Percentiles rank a stretch among this genome's conserved stretches.
Evolutionary conservation across 1,284 basidiomycete genomes (phyloP).

Genomic region (Quambalaria eucalypti): DNA sequence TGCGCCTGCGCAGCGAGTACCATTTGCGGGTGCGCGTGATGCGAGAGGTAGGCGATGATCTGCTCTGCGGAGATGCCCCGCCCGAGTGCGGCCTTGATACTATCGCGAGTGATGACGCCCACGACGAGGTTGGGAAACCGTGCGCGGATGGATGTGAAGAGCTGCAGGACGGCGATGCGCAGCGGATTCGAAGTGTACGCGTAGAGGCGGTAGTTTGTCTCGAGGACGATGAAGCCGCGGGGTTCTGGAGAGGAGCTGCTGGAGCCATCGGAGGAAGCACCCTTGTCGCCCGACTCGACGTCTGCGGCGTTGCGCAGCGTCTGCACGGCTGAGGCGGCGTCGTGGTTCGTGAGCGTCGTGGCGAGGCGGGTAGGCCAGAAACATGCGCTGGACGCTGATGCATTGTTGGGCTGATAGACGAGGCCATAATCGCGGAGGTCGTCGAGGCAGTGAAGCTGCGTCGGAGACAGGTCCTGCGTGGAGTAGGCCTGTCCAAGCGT

Average conservation of each 20-base stretch:
- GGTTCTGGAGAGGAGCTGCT: constrained; percentile 40
- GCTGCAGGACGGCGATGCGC: constrained; percentile 88
- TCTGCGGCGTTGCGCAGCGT: constrained; percentile 15
- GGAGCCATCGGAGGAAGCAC: not conserved
- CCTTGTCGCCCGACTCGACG: not conserved
- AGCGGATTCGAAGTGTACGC: constrained; percentile 96
- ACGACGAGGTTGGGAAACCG: constrained; percentile 94
- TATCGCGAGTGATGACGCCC: constrained; percentile 85
- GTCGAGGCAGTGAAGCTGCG: constrained; percentile 75
- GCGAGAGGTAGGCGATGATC: constrained; percentile 89
- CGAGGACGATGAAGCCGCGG: constrained; percentile 79
- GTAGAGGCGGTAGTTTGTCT: constrained; percentile 97
- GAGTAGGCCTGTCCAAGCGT: constrained; percentile 57
- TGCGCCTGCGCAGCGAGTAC: too few relatives aligned
- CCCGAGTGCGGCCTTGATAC: constrained; percentile 81
- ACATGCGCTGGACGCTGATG: constrained; percentile 11
- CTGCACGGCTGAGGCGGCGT: constrained; percentile 14
- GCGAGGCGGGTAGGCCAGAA: constrained; percentile 95
- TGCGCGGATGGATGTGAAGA: constrained; percentile 84
- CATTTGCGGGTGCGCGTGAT: constrained; percentile 97
- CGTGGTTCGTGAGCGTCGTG: constrained; percentile 76
- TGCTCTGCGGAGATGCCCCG: constrained; percentile 92
- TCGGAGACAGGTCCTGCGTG: constrained; percentile 66
- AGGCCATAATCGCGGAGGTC: constrained; percentile 92
- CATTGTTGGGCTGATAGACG: constrained; percentile 60